phyloP scores from a whole-genome alignment of 116 monocot genomes.

The Phalaenopsis hybrid region DNA sequence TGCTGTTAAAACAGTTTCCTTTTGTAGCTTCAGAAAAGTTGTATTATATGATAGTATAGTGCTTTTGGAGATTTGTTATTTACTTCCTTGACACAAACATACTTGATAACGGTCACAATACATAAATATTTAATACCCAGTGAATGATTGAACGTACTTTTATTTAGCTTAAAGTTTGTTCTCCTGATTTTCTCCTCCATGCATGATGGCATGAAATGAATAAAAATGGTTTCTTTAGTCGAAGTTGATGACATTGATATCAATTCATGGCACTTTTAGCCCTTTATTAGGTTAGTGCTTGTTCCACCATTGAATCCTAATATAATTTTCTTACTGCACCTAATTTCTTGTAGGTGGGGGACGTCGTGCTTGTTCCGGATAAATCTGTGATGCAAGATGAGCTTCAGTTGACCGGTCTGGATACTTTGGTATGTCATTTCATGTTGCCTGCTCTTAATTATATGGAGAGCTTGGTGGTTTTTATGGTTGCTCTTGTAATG shows the following conservation, averaged over 20 bases:
- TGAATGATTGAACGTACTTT: neutral
- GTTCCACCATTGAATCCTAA: neutral
- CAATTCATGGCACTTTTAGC: neutral
- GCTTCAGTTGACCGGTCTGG: constrained; percentile 58
- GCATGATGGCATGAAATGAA: neutral
- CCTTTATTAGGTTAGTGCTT: neutral
- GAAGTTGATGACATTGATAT: neutral
- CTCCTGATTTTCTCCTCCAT: neutral
- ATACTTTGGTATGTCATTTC: constrained; percentile 58
- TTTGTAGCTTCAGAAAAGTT: neutral
- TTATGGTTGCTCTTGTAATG: neutral
- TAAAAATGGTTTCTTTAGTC: neutral
- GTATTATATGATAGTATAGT: neutral
- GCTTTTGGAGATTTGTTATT: neutral
- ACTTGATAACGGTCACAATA: too few species aligned
- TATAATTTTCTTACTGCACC: neutral
- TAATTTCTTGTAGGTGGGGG: constrained; percentile 53
- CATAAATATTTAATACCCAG: neutral
- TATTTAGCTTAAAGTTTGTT: neutral
- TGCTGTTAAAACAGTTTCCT: neutral
- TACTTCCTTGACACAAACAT: too few species aligned
- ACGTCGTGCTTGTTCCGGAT: constrained; percentile 85
- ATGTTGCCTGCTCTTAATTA: neutral
- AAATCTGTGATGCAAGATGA: constrained; percentile 70
- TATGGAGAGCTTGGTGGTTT: neutral